Conservation (phyloP, 257 asterid species). For the Nicotiana knightiana region DNA sequence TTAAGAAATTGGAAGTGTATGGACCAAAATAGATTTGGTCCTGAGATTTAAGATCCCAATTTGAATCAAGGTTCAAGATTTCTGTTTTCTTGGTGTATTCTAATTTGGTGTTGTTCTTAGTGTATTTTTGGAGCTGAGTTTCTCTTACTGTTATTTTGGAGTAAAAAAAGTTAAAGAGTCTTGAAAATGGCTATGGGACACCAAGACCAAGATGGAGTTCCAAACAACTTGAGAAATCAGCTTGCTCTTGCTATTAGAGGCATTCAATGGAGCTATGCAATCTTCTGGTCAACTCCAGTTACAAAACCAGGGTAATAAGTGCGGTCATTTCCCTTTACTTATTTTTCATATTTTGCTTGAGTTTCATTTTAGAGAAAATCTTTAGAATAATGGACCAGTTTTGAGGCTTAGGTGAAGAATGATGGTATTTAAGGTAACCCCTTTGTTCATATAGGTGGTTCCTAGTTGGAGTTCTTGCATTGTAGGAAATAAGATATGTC, state of each 20-base stretch:
- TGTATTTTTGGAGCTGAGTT: not conserved
- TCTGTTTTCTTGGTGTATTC: not conserved
- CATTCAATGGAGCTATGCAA: slow-evolving; percentile 90
- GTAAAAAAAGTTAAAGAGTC: not conserved
- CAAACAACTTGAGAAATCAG: slow-evolving; percentile 44
- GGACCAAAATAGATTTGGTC: not conserved
- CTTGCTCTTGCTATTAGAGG: slow-evolving; percentile 76
- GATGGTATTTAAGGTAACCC: not conserved
- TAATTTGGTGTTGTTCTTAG: not conserved
- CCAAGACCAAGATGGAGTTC: slow-evolving; percentile 29
- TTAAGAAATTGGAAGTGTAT: not conserved
- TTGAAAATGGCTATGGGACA: slow-evolving; percentile 40
- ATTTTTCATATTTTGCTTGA: not conserved
- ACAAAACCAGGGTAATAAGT: slow-evolving; percentile 52
- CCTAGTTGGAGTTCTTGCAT: not conserved
- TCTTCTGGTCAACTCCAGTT: slow-evolving; percentile 75
- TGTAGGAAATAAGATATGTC: not conserved
- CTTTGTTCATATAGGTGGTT: not conserved
- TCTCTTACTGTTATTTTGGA: not conserved
- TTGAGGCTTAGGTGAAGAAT: slow-evolving; percentile 6
- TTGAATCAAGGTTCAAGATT: slow-evolving; percentile 1
- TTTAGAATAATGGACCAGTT: not conserved
- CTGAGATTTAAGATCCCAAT: not conserved
- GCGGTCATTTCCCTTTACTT: slow-evolving; percentile 5
- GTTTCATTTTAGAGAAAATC: not conserved